A percentile compares a stretch with the other conserved stretches of the same genome.
Evolutionary conservation across 2,329 filamentous ascomycete species (phyloP).

Genomic region (Aspergillus melleus): DNA sequence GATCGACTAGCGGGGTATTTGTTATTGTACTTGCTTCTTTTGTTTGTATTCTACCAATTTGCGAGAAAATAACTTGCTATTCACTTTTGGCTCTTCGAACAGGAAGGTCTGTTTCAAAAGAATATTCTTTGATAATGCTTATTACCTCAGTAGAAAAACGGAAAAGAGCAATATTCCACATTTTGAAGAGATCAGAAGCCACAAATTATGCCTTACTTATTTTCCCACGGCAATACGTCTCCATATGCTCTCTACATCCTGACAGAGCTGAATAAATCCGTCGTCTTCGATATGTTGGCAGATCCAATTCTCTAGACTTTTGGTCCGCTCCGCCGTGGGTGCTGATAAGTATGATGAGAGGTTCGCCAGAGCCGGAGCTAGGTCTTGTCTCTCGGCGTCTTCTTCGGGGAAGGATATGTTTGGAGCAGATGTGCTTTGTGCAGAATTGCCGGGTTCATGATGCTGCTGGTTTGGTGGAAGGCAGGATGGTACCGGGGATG

Average conservation of each 20-base stretch:
- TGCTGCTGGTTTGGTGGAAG: neutral
- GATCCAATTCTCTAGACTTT: constrained; percentile 41
- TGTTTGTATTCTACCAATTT: constrained; percentile 6
- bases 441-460: neutral
- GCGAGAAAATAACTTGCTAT: neutral
- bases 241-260: constrained; percentile 44
- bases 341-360: constrained; percentile 32
- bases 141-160: neutral
- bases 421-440: neutral
- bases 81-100: neutral
- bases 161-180: neutral
- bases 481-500: neutral
- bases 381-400: neutral
- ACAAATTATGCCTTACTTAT: constrained; percentile 4
- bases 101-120: neutral
- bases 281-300: constrained; percentile 44
- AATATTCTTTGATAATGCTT: neutral
- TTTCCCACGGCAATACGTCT: constrained; percentile 40
- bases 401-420: neutral
- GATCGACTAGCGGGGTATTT: constrained; percentile 5
- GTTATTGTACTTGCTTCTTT: neutral
- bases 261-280: constrained; percentile 39
- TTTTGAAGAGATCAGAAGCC: neutral
- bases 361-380: constrained; percentile 18
- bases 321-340: constrained; percentile 33